Evolutionary conservation across 139 green algal genomes (phyloP), one percentile per base, ranked within the genome.

Genomic region (Tetratostichococcus sp.): DNA sequence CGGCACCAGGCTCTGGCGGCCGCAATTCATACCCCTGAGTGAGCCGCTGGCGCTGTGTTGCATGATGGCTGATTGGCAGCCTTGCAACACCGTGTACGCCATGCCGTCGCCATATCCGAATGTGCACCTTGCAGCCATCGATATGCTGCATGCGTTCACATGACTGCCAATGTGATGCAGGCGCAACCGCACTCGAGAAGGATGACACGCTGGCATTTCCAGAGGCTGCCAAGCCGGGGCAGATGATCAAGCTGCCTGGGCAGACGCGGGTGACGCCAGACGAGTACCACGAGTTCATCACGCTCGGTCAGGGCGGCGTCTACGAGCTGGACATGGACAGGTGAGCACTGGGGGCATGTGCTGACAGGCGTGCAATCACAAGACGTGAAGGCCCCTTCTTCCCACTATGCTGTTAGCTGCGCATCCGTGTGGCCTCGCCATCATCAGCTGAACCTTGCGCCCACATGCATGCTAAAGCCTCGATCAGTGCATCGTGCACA

Each of bases 231-330:
- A 31, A 30, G 17, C 76, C 80, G 0, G 80, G 83, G 4, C 85
- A 94, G 78, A 80, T 75, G 8, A 85, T 97, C 62, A 91, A 91
- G 75, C 83, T 97, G 80, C 93, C 93, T 1, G 84, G 91, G 8
- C 93, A 97, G 80, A 92, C 86, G 0, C 77, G 89, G 11, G 92
- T 97, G 0, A 88, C 82, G 4, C 87, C 86, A 0, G 93, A 97
- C 28, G 93, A 97, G 78, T 97, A 97, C 82, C 84, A 86, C 28
- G 93, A 97, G 76, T 97, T 97, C 77, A 81, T 97, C 65, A 73
- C 71, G 0, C 83, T 97, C 31, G 93, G 93, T 0, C 93, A 97
- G 77, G 93, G 93, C 1, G 93, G 95, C 34, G 92, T 97, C 59
- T 97, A 93, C 72, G 78, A 83, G 50, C 82, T 97, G 21, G 91